Evolutionary conservation across 208 protist genomes (phyloP), one percentile per base, ranked within the genome.

Genomic region (Acanthamoeba triangularis): DNA sequence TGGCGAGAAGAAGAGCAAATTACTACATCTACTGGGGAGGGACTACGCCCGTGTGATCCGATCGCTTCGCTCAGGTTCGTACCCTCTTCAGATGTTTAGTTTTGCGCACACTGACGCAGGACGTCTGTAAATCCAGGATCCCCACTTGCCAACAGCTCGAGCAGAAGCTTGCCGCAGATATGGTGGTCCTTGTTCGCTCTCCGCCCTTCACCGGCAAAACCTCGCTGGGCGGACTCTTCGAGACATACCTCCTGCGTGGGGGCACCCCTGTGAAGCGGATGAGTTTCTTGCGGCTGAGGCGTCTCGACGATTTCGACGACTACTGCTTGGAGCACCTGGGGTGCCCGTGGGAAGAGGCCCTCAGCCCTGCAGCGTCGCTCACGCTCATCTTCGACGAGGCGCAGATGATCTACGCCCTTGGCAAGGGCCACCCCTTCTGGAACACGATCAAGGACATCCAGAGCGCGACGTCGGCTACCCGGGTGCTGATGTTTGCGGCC

Each of bases 151-250:
- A 63, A 23, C 59, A 16, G 23, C 5, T 63, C 10, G 59, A 63
- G 11, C 2, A 63, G 3, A 16, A 63, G 18, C 59, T 63, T 28
- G 59, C 6, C 18, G 23, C 5, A 28, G 3, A 63, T 3, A 16
- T 4, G 23, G 23, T 16, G 18, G 18, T 63, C 3, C n/a, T 80
- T 23, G 7, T 80, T 25, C 30, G 72, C 3, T 37, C 72, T 3
- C 72, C 72, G 28, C 72, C 72, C 16, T 80, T 49, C 28, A 37
- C 72, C 13, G 72, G 72, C n/a, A 80, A 80, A 28, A 80, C 72
- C 4, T 80, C 72, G 3, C n/a, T 80, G 41, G n/a, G 14, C 14
- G 33, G 10, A 8, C 33, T 74, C n/a, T 35, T 74, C 10, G 8
- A 13, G 10, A 3, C 3, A 3, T 18, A 47, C 30, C 72, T 80